Evolutionary conservation across 2,329 filamentous ascomycete genomes (phyloP), one percentile per base, ranked within the genome.

Genomic region (Aspergillus caelatus): DNA sequence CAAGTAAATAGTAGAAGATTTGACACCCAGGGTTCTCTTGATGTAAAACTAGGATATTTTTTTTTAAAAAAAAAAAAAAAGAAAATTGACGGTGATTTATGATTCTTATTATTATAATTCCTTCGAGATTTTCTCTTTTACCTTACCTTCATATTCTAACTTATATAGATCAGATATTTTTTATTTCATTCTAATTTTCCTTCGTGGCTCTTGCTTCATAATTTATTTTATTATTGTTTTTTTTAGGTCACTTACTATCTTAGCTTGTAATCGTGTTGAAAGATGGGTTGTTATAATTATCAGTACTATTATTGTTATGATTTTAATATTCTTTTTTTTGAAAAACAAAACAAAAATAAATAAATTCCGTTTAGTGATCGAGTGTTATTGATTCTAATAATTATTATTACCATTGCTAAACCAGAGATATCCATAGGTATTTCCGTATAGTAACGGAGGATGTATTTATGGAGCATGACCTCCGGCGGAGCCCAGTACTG

Each of bases 261-360:
- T 54, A 54, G 32, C 19, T 23, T 54, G 36, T 59, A 9, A 50
- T 50, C 16, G 32, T 58, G n/a, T 34, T 46, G 39, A 43, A 55
- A 55, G 52, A 39, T 55, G 52, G 52, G 52, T 39, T 46, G 57
- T 50, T 59, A 59, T 52, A 59, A 59, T 59, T 59, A 59, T 34
- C 52, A 26, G 21, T 52, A 55, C 52, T 55, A 55, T 55, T 55
- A 39, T 41, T 36, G 52, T 36, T 34, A 50, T 48, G 28, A 34
- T 50, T 36, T 50, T 26, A 41, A 41, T 41, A 41, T n/a, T 26
- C 21, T 14, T 46, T 45, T 46, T 23, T 23, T 46, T 34, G 3
- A 34, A 23, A 46, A 26, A 2, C 3, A 26, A 26, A 26, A 26
- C 4, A 26, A 26, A 26, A 26, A 26, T 26, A 26, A 26, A 26